Evolutionary conservation across 2,329 filamentous ascomycete genomes (phyloP), one percentile per base, ranked within the genome.

Genomic region (Claviceps sp.): DNA sequence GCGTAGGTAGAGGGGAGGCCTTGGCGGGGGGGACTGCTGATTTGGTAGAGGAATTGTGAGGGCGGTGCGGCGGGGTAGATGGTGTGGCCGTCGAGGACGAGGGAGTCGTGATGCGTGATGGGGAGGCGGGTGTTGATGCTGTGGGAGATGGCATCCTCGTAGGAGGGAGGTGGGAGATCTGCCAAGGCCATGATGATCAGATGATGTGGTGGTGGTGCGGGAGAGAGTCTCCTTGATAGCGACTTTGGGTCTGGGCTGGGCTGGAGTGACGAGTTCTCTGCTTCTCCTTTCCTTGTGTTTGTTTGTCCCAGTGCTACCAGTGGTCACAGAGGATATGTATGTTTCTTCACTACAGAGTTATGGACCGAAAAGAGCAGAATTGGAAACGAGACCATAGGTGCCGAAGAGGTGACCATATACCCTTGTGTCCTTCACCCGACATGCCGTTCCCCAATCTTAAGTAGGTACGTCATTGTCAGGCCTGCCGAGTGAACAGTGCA

Each of bases 1-100:
- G 55, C 57, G 48, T 64, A 62, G 5, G 56, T 34, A 0, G 47
- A 38, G 3, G 51, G 50, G 10, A 34, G 53, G 3, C 58, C 60
- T 0, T 63, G 56, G 16, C 39, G 54, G 0, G 61, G 58, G 2
- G 56, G 41, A 17, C 59, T 60, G 48, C 60, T 65, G 26, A 64
- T 39, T 16, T 59, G 55, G 37, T 64, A 65, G 5, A 65, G 56
- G 1, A 50, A 52, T 2, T 50, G 58, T 11, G 52, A 53, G 4
- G 56, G 60, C 0, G 56, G 55, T 3, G 57, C 51, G 4, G 51
- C 19, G 2, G 61, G 57, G 37, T 59, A 61, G 26, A 63, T 58
- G 8, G 39, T 51, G 22, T 44, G 51, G 16, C 54, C 58, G 5
- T 64, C 57, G 0, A 62, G 52, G 14, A 63, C 47, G 3, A 63